These are phyloP conservation scores for Poa annua DNA, from an alignment of 176 grass and related monocot species.

Conservation along the genomic window DNA sequence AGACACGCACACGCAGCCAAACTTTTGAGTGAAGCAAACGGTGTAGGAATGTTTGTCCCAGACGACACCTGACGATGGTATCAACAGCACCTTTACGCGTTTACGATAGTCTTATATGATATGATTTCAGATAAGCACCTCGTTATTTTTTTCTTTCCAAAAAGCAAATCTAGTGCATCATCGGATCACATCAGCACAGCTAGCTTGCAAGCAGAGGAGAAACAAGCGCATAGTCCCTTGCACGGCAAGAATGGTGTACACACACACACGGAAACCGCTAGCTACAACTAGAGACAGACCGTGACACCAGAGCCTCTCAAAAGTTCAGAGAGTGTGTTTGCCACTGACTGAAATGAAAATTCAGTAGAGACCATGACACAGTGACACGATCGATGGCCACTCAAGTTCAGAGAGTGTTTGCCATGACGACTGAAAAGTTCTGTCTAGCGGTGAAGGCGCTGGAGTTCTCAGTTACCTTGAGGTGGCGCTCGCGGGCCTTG, in stretches of 20 bases:
- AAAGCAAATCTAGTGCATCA: constrained; percentile 14
- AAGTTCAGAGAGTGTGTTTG: neutral
- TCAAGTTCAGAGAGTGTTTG: no score
- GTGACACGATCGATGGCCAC: no score
- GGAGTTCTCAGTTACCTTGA: constrained; percentile 53
- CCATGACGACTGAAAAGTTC: no score
- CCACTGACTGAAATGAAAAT: neutral
- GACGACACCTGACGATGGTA: neutral
- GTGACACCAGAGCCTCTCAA: neutral
- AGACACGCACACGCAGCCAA: neutral
- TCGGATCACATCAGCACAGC: constrained; percentile 23
- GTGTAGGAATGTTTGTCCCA: neutral
- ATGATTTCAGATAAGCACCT: neutral
- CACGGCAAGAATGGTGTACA: constrained; percentile 26
- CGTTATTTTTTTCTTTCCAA: neutral
- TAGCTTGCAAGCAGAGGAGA: neutral
- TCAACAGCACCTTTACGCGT: no score
- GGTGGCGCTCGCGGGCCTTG: constrained; percentile 67
- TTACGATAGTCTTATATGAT: constrained; percentile 39
- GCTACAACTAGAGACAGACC: neutral
- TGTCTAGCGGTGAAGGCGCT: no score
- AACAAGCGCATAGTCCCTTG: neutral
- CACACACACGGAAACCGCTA: neutral
- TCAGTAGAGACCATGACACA: neutral
- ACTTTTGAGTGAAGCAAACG: neutral